Conservation (phyloP, 257 asterid species). For the Lavandula angustifolia region DNA sequence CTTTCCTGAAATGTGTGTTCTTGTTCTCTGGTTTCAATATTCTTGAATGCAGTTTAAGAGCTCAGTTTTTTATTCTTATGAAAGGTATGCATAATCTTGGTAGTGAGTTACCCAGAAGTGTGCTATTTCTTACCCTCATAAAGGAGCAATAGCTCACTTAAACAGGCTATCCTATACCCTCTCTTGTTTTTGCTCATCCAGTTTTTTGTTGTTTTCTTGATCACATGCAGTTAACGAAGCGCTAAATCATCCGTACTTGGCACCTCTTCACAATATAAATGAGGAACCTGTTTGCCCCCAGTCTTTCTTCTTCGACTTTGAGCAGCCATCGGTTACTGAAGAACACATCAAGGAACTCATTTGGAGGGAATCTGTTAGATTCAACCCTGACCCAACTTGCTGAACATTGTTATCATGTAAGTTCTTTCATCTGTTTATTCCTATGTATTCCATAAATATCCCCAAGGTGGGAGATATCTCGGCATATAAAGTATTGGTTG, state of each 20-base stretch:
- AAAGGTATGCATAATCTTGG: not conserved
- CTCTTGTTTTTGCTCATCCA: not conserved
- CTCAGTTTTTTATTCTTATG: not conserved
- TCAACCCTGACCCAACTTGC: constrained; percentile 73
- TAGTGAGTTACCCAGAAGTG: not conserved
- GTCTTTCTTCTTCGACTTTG: constrained; percentile 76
- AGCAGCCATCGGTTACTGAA: constrained; percentile 85
- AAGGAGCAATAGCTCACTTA: not conserved
- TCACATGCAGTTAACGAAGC: constrained; percentile 79
- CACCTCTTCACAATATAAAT: constrained; percentile 79
- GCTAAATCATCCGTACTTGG: constrained; percentile 85
- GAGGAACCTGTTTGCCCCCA: constrained; percentile 81
- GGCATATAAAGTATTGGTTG: constrained; percentile 15
- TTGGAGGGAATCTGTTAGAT: constrained; percentile 73
- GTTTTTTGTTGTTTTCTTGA: not conserved
- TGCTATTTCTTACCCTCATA: not conserved
- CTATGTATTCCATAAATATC: constrained; percentile 30
- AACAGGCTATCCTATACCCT: not conserved
- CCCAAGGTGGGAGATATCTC: constrained; percentile 29
- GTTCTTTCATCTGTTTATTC: constrained; percentile 26
- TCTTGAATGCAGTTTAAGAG: not conserved
- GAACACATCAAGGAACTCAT: constrained; percentile 95
- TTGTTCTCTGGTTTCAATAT: not conserved
- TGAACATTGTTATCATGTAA: constrained; percentile 37
- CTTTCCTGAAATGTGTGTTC: not conserved